Base-by-base conservation (phyloP, 2,329 filamentous ascomycete species). In the Endothia cerciana region DNA sequence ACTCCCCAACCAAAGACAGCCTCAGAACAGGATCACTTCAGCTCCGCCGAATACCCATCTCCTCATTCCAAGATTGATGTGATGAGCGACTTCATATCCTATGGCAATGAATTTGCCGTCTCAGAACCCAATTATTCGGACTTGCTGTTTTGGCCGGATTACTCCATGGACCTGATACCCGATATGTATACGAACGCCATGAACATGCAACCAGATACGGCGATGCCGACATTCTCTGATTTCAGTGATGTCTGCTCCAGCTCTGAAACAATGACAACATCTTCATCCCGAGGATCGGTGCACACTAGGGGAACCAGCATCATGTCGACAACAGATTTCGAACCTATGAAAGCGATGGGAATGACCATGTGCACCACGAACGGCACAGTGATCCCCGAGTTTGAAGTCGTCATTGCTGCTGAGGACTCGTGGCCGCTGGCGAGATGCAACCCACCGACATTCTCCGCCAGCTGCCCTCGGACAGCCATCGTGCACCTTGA, bases 401-500 rank as follows among this genome's bases (percentile, higher is more conserved):
- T 82, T 49, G 78, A 82, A 56, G 80, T 79, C 0, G 78, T 85
- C 17, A 76, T 83, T 15, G 79, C 79, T 1, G 79, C 82, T 1
- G 82, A 85, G 69, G 77, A 77, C 1, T 80, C 79, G 0, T 86
- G 83, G 83, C 82, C 83, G 15, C 71, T 85, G 38, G 83, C 82
- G 3, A 77, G 82, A 22, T 85, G 83, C 71, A 85, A 81, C 65
- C 80, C 79, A 1, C 78, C 77, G 2, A 74, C 78, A 15, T 82
- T 77, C 68, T 81, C 81, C 0, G 79, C 76, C 2, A 73, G 76
- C 1, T 85, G 82, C 60, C 82, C 81, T 0, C 77, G 80, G 4
- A 85, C 83, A 8, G 82, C 82, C 4, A 82, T 84, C 41, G 76
- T 83, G 30, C 82, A 85, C 66, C 76, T 85, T 0, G 82, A 85